Conservation (phyloP, 495 filamentous ascomycete genomes). For the Cetradonia linearis region DNA sequence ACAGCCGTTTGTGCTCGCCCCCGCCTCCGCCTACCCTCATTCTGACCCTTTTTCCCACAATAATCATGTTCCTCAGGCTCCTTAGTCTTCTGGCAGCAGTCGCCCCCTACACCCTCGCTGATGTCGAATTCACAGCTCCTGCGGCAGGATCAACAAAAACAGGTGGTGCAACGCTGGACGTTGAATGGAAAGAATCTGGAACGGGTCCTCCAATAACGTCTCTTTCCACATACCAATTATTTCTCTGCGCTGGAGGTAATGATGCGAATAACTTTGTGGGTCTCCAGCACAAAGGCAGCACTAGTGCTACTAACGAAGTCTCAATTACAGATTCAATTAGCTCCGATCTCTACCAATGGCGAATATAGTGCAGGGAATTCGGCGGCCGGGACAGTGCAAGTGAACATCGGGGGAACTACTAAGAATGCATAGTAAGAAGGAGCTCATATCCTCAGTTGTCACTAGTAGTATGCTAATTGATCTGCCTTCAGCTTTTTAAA, state of each 20-base stretch:
- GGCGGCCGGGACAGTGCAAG: slow-evolving; percentile 42
- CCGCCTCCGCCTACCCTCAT: slow-evolving; percentile 8
- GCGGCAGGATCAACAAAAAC: slow-evolving; percentile 37
- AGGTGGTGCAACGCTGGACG: slow-evolving; percentile 41
- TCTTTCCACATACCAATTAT: slow-evolving; percentile 48
- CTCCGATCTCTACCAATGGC: slow-evolving; percentile 32
- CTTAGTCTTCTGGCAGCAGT: slow-evolving; percentile 36
- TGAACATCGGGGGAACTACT: slow-evolving; percentile 37
- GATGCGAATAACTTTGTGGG: slow-evolving; percentile 35
- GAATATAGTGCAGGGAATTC: slow-evolving; percentile 42
- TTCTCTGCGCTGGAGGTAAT: slow-evolving; percentile 57
- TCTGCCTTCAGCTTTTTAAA: slow-evolving; percentile 48
- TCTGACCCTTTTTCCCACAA: neutral
- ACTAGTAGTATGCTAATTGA: neutral
- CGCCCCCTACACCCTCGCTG: slow-evolving; percentile 40
- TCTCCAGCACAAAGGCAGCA: slow-evolving; percentile 9
- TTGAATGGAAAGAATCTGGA: slow-evolving; percentile 52
- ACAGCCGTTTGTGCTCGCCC: neutral
- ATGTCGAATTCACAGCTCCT: slow-evolving; percentile 47
- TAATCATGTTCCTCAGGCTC: slow-evolving; percentile 29
- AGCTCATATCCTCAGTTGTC: neutral
- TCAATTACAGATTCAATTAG: slow-evolving; percentile 36
- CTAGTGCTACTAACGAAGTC: slow-evolving; percentile 7
- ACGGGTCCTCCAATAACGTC: slow-evolving; percentile 38
- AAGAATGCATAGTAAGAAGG: slow-evolving; percentile 53